Conservation (phyloP, 2,329 filamentous ascomycete genomes). For the Rhytidhysteron rufulum region DNA sequence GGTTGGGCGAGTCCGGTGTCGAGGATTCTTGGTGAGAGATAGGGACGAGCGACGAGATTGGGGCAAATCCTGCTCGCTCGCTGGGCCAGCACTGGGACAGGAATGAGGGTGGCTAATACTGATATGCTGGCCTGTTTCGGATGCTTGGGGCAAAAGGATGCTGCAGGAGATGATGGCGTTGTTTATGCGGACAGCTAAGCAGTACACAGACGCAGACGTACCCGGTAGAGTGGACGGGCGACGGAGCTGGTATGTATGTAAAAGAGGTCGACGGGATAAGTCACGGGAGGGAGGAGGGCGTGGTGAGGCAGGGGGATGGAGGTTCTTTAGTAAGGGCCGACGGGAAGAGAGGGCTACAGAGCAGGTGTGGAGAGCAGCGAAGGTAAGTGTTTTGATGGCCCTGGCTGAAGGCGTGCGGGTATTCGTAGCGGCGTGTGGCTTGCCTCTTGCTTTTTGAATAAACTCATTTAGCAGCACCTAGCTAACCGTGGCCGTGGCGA, state of each 20-base stretch:
- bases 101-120: constrained; percentile 9
- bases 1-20: constrained; percentile 2
- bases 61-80: constrained; percentile 12
- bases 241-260: not conserved
- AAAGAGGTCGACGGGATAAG: not conserved
- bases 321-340: not conserved
- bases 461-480: too few species aligned
- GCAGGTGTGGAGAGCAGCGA: too few species aligned
- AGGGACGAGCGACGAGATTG: constrained; percentile 3
- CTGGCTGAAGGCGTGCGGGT: not conserved
- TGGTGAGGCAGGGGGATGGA: not conserved
- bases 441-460: constrained; percentile 1
- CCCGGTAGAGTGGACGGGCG: too few species aligned
- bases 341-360: not conserved
- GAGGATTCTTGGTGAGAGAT: constrained; percentile 12
- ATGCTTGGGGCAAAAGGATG: not conserved
- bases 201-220: too few species aligned
- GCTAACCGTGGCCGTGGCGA: too few species aligned
- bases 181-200: too few species aligned
- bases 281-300: not conserved
- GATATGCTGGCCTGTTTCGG: constrained; percentile 2
- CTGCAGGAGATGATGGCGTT: not conserved
- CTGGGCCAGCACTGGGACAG: too few species aligned
- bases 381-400: not conserved
- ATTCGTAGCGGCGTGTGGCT: not conserved